Conservation (phyloP, 2,329 filamentous ascomycete genomes). For the Amauroascus niger region DNA sequence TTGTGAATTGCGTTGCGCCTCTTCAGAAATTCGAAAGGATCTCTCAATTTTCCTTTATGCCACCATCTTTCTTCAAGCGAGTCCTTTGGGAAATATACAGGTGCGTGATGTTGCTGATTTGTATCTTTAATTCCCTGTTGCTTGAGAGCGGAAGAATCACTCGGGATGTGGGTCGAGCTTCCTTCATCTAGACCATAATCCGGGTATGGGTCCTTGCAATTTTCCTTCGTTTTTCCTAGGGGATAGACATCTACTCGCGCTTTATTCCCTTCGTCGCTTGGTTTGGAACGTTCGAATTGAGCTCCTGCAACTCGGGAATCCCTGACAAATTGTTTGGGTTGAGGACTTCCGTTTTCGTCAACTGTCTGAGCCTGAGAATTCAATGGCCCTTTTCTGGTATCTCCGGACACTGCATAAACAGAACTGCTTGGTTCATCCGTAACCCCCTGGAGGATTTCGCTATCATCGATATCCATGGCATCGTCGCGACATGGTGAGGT, state of each 20-base stretch:
- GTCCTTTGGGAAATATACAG: not conserved
- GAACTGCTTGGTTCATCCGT: not conserved
- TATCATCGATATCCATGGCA: not conserved
- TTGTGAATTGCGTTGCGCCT: not conserved
- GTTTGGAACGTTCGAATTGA: not conserved
- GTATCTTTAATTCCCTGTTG: not conserved
- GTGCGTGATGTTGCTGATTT: not conserved
- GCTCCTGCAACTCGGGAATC: not conserved
- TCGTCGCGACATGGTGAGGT: not conserved
- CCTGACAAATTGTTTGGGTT: conserved; percentile 10
- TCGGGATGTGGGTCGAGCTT: not conserved
- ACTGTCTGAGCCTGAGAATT: conserved; percentile 21
- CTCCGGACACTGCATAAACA: not conserved
- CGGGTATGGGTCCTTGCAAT: not conserved
- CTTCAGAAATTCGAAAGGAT: not conserved
- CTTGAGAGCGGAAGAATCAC: not conserved
- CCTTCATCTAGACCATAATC: not conserved
- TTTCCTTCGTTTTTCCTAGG: no score
- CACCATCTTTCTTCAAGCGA: not conserved
- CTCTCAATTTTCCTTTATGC: not conserved
- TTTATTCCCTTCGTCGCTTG: not conserved
- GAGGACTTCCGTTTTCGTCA: conserved; percentile 32
- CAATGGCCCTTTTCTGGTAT: not conserved
- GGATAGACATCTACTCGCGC: not conserved
- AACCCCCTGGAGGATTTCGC: not conserved